Evolutionary conservation across 371 early-diverging fungal species (phyloP), one percentile per base, ranked within the genome.

Genomic region (Syncephalis plumigaleata): DNA sequence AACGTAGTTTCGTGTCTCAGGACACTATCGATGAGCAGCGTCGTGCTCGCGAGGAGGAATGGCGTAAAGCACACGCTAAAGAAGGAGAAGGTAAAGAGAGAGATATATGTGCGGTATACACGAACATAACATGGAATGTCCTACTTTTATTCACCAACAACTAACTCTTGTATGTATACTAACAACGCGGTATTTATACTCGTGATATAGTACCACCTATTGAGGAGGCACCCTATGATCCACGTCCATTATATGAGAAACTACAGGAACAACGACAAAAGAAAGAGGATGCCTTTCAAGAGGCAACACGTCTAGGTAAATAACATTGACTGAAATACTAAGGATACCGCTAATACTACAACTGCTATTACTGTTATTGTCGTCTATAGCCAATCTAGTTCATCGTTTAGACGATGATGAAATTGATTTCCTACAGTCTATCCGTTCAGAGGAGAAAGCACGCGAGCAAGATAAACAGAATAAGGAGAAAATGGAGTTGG

Each of bases 231-330:
- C 60, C 61, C 1, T 82, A 84, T 53, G 87, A 86, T 55, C 81
- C 85, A 22, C 73, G 87, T 8, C 79, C 87, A 15, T 68, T 86
- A 11, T 86, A 73, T 53, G 87, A 86, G 54, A 68, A 79, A 20
- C 59, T 86, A 15, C 81, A 83, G 55, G 85, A 84, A 48, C 82
- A 86, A 51, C 69, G 60, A 44, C 61, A 54, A 8, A 55, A 69
- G 24, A 84, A 84, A 46, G 73, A 74, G 43, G 83, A 81, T 23
- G 65, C 71, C 13, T 70, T 75, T 53, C 63, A 66, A 27, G 83
- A 83, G 54, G 73, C 76, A 9, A 76, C 70, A 3, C 72, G 77
- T 20, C 59, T 77, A 13, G 67, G 79, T 67, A 61, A 44, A 61
- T 53, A 21, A n/a, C 9, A 7, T 21, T n/a, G n/a, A 22, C 45